Percentiles rank a stretch among this genome's conserved stretches.
Evolutionary conservation across 2,329 filamentous ascomycete genomes (phyloP).

Genomic region (Zopfia rhizophila): DNA sequence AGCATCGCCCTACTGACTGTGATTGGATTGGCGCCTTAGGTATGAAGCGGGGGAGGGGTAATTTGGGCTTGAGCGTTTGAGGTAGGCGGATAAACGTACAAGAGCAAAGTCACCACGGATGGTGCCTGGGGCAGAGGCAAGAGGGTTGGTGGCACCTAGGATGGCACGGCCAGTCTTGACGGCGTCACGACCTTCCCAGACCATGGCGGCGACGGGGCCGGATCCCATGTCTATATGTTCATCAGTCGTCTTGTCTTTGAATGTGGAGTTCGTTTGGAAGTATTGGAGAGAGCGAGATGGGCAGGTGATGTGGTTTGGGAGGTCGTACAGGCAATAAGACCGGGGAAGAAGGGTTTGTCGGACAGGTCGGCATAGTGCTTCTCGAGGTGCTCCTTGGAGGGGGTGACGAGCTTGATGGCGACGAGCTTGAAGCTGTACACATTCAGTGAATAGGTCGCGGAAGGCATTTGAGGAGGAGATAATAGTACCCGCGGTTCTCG

Average conservation of each 20-base stretch:
- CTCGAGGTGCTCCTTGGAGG: slow-evolving; percentile 95
- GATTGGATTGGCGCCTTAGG: too few species aligned
- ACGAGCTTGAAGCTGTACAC: slow-evolving; percentile 99
- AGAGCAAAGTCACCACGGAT: slow-evolving; percentile 96
- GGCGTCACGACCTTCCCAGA: slow-evolving; percentile 98
- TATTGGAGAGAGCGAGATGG: neutral
- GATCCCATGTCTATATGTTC: slow-evolving; percentile 86
- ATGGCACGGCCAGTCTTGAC: slow-evolving; percentile 98
- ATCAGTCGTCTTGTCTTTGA: slow-evolving; percentile 28
- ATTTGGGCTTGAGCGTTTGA: neutral
- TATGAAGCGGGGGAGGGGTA: neutral
- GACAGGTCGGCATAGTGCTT: slow-evolving; percentile 94
- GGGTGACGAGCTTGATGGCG: slow-evolving; percentile 93
- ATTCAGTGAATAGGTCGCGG: too few species aligned
- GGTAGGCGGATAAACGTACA: slow-evolving; percentile 53
- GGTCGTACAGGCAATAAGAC: slow-evolving; percentile 86
- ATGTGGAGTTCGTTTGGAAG: slow-evolving; percentile 4
- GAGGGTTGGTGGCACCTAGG: slow-evolving; percentile 99
- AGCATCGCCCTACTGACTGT: too few species aligned
- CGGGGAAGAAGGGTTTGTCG: slow-evolving; percentile 96
- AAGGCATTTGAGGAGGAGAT: too few species aligned
- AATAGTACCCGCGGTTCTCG: slow-evolving; percentile 96
- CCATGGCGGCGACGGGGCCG: slow-evolving; percentile 98
- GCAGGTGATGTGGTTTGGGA: slow-evolving; percentile 6
- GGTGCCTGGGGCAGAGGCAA: slow-evolving; percentile 92